Conservation (phyloP, 75 land plant genomes). For the Azolla pinnata region DNA sequence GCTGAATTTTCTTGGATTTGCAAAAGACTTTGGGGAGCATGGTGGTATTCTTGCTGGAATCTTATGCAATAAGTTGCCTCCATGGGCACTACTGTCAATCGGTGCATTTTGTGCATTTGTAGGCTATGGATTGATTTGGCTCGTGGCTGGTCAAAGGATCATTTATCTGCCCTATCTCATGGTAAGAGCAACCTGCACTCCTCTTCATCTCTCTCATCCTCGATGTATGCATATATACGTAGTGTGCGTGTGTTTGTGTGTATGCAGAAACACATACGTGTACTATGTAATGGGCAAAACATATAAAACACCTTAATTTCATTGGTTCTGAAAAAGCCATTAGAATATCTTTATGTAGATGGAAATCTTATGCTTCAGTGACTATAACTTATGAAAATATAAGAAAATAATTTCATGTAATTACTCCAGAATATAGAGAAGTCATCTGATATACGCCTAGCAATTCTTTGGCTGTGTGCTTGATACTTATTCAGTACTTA, state of each 20-base stretch:
- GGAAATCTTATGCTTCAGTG: background rate
- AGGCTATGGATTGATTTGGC: conserved; percentile 29
- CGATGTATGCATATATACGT: no score
- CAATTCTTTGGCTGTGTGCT: no score
- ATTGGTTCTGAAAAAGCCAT: background rate
- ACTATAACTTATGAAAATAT: no score
- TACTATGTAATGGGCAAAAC: no score
- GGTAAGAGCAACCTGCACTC: conserved; percentile 6
- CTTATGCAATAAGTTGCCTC: conserved; percentile 22
- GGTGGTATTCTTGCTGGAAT: conserved; percentile 28
- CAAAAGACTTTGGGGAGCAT: conserved; percentile 30
- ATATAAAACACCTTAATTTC: no score
- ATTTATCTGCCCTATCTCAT: conserved; percentile 22
- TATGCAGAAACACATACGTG: no score
- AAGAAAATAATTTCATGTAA: no score
- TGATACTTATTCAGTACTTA: no score
- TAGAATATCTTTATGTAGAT: background rate
- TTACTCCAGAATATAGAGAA: no score
- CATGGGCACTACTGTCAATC: conserved; percentile 30
- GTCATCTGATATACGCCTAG: conserved; percentile 1
- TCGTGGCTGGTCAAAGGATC: conserved; percentile 18
- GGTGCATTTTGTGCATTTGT: conserved; percentile 21
- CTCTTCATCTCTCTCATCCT: background rate
- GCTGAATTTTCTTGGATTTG: conserved; percentile 29
- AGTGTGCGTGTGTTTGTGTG: no score